Evolutionary conservation across 192 early-diverging fungal genomes (phyloP).

Genomic region (Globomyces pollinis-pini): DNA sequence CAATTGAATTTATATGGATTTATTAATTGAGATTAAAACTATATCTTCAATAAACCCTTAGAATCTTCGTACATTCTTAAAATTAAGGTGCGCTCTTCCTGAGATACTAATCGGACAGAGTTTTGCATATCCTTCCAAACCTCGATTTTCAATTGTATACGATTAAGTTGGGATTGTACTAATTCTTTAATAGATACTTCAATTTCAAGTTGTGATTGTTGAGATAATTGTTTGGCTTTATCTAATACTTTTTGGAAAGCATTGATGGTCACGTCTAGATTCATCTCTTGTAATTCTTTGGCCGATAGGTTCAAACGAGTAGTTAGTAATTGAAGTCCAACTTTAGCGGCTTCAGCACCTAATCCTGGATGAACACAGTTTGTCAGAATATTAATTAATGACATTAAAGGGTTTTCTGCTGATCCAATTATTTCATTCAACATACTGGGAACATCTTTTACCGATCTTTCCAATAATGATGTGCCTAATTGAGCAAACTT

Average conservation of each 20-base stretch:
- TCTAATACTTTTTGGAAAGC: not conserved
- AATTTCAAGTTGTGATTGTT: not conserved
- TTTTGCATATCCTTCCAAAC: too few species aligned
- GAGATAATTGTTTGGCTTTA: conserved; percentile 1
- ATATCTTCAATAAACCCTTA: too few species aligned
- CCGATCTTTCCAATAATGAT: too few species aligned
- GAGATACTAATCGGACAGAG: too few species aligned
- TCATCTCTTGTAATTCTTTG: not conserved
- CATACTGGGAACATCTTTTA: not conserved
- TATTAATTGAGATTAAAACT: too few species aligned
- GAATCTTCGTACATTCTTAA: conserved; percentile 2
- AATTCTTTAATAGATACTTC: not conserved
- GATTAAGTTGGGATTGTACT: not conserved
- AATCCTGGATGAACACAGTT: not conserved
- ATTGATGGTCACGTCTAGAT: not conserved
- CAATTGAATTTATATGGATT: too few species aligned
- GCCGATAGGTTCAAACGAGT: not conserved
- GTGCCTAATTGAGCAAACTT: not conserved
- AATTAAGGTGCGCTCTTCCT: not conserved
- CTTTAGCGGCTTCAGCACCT: not conserved
- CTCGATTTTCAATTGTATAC: not conserved
- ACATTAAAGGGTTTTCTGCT: not conserved
- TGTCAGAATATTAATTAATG: not conserved
- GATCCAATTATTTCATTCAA: not conserved
- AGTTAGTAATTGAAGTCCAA: not conserved